phyloP scores from a whole-genome alignment of 2,329 filamentous ascomycete genomes.

The Scedosporium apiospermum region DNA sequence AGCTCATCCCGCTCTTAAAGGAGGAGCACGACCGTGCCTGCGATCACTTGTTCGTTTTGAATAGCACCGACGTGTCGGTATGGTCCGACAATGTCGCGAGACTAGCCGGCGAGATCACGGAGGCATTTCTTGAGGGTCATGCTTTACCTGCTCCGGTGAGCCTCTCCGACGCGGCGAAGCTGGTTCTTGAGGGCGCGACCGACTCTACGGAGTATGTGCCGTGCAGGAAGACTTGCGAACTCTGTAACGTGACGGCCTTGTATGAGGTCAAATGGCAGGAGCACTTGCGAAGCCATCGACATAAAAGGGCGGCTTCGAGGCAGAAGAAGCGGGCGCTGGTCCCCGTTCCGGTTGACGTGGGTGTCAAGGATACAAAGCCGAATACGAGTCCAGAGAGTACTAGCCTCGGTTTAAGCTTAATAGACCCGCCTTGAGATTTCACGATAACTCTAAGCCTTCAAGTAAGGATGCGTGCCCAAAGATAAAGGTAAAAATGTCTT shows the following conservation, averaged over 20 bases:
- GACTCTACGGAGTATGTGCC: constrained; percentile 43
- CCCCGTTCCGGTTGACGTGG: constrained; percentile 13
- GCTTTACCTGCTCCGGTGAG: constrained; percentile 40
- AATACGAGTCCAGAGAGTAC: constrained; percentile 4
- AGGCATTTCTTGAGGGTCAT: constrained; percentile 51
- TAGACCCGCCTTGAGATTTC: not conserved
- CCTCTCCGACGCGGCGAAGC: constrained; percentile 37
- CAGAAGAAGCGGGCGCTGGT: constrained; percentile 28
- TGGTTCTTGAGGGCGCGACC: constrained; percentile 43
- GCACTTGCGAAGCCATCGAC: constrained; percentile 26
- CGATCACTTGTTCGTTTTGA: constrained; percentile 63
- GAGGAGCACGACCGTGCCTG: constrained; percentile 40
- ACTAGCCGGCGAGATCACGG: constrained; percentile 53
- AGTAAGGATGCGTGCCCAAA: not conserved
- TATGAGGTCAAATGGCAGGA: constrained; percentile 40
- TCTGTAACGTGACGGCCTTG: constrained; percentile 57
- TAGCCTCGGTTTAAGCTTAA: not conserved
- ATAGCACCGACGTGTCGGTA: constrained; percentile 58
- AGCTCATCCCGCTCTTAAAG: constrained; percentile 61
- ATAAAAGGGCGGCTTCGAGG: constrained; percentile 23
- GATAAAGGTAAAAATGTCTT: not conserved
- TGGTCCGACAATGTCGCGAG: constrained; percentile 57
- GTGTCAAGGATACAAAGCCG: not conserved
- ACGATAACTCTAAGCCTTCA: no score
- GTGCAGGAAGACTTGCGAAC: constrained; percentile 55